Percentiles rank a stretch among this genome's conserved stretches.
phyloP scores from a whole-genome alignment of 352 stramenopile genomes.

The Phytophthora pinifolia region DNA sequence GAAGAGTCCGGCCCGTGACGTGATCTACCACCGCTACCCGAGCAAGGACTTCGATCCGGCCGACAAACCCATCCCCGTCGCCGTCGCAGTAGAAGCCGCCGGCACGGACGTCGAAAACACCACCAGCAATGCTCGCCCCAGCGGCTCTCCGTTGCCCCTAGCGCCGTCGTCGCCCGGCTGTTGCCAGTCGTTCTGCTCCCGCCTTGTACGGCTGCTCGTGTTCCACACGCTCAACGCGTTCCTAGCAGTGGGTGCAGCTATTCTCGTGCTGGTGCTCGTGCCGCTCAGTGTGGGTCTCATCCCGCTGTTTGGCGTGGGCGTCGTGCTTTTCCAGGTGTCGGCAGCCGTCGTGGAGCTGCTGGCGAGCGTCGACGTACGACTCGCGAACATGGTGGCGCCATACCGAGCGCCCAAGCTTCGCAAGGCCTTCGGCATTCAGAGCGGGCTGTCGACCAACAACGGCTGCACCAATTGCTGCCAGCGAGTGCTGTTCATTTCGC shows the following conservation, averaged over 20 bases:
- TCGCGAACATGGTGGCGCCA: constrained; percentile 29
- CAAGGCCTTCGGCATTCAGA: constrained; percentile 24
- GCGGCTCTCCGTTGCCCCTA: not conserved
- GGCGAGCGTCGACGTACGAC: constrained; percentile 18
- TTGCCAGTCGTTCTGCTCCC: constrained; percentile 4
- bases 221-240: constrained; percentile 32
- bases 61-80: constrained; percentile 26
- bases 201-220: constrained; percentile 12
- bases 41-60: constrained; percentile 16
- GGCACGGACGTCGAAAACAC: constrained; percentile 2
- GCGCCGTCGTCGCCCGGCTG: not conserved
- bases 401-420: constrained; percentile 9
- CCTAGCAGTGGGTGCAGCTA: constrained; percentile 22
- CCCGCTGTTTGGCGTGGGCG: constrained; percentile 25
- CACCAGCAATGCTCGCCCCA: not conserved
- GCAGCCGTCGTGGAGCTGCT: constrained; percentile 22
- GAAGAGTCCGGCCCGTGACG: constrained; percentile 26
- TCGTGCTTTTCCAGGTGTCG: constrained; percentile 34
- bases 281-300: constrained; percentile 30
- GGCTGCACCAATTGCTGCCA: constrained; percentile 14
- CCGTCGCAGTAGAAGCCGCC: constrained; percentile 6
- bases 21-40: constrained; percentile 36
- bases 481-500: constrained; percentile 28
- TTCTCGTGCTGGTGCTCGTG: constrained; percentile 29
- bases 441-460: constrained; percentile 28